Evolutionary conservation across 2,329 filamentous ascomycete genomes (phyloP).

Genomic region (Penicillium griseofulvum): DNA sequence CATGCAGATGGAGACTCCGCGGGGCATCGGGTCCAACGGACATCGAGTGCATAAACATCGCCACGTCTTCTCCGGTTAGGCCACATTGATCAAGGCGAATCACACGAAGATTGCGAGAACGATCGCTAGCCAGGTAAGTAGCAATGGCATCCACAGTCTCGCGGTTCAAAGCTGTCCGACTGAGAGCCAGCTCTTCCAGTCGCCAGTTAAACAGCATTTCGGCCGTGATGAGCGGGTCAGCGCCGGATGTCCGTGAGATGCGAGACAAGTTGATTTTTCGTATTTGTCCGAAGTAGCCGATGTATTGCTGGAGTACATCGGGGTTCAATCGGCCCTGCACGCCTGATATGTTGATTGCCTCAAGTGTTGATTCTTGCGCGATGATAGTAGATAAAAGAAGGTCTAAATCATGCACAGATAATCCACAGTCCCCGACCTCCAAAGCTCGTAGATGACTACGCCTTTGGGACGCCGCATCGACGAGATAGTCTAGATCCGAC

Average conservation of each 20-base stretch:
- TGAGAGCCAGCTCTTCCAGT: slow-evolving; percentile 64
- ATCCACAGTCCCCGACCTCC: slow-evolving; percentile 63
- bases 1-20: slow-evolving; percentile 63
- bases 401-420: slow-evolving; percentile 51
- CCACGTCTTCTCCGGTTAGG: slow-evolving; percentile 63
- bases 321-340: slow-evolving; percentile 65
- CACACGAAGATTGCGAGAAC: slow-evolving; percentile 60
- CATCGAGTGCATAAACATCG: slow-evolving; percentile 64
- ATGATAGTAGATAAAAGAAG: slow-evolving; percentile 63
- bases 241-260: slow-evolving; percentile 61
- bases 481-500: slow-evolving; percentile 64
- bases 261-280: slow-evolving; percentile 66
- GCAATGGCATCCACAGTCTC: slow-evolving; percentile 64
- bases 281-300: slow-evolving; percentile 65
- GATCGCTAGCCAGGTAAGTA: slow-evolving; percentile 60
- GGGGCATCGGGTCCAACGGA: slow-evolving; percentile 48
- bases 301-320: slow-evolving; percentile 62
- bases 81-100: slow-evolving; percentile 67
- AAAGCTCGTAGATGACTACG: slow-evolving; percentile 65
- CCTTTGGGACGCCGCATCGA: slow-evolving; percentile 66
- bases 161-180: slow-evolving; percentile 60
- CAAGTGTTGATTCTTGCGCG: slow-evolving; percentile 64
- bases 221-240: slow-evolving; percentile 62
- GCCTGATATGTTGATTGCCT: slow-evolving; percentile 65
- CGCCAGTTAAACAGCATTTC: slow-evolving; percentile 67